A percentile compares a stretch with the other conserved stretches of the same genome.
Evolutionary conservation across 139 green algal species (phyloP).

Genomic region (Marvania coccoides): DNA sequence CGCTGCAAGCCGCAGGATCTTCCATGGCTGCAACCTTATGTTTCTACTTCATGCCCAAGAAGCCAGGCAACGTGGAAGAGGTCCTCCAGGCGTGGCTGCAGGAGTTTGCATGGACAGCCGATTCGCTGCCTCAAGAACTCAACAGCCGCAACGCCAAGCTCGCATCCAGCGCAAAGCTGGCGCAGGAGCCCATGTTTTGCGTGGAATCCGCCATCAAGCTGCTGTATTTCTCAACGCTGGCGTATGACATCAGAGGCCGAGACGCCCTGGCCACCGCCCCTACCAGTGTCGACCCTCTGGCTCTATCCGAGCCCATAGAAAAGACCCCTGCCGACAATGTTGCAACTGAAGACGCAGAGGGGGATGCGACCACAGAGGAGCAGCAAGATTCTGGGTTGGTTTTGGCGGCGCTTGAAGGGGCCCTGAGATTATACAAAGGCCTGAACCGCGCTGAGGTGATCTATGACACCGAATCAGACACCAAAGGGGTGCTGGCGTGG

Average conservation of each 20-base stretch:
- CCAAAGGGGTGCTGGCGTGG: slow-evolving; percentile 33
- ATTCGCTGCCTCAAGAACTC: not conserved
- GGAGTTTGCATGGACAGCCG: slow-evolving; percentile 41
- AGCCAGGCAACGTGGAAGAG: slow-evolving; percentile 4
- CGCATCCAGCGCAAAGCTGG: not conserved
- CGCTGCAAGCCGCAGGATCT: not conserved
- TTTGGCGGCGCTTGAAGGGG: not conserved
- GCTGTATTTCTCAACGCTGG: slow-evolving; percentile 40
- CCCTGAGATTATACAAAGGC: not conserved
- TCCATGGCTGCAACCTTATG: not conserved
- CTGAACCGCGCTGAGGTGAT: slow-evolving; percentile 18
- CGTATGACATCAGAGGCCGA: slow-evolving; percentile 31
- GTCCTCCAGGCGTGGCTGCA: slow-evolving; percentile 23
- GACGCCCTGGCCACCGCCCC: not conserved
- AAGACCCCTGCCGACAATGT: not conserved
- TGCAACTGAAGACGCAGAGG: no score
- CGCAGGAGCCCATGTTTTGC: slow-evolving; percentile 51
- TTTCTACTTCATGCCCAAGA: slow-evolving; percentile 17
- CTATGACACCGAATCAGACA: slow-evolving; percentile 29
- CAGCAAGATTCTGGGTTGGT: no score
- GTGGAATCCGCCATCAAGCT: slow-evolving; percentile 54
- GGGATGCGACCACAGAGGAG: not conserved
- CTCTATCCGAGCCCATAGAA: not conserved
- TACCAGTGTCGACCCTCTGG: no score
- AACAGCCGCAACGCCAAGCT: not conserved